These are phyloP conservation scores for Diplocarpon mali DNA, from an alignment of 2,329 filamentous ascomycete species.

Conservation along the genomic window DNA sequence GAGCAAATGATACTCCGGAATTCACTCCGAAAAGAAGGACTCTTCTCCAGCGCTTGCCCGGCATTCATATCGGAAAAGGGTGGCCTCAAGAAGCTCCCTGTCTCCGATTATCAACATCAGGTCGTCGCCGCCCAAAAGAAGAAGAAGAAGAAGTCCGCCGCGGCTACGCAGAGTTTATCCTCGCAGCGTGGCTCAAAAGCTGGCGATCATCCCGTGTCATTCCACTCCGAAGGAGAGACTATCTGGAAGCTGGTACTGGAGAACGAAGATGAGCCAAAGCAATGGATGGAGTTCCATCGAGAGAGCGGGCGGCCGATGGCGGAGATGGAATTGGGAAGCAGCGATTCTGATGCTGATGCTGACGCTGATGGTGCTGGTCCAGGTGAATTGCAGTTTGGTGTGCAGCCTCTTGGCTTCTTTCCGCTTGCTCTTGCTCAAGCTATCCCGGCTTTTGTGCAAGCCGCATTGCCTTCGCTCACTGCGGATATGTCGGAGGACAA, in stretches of 20 bases:
- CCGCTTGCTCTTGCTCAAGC: background rate
- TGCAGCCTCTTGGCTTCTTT: background rate
- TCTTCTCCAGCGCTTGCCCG: conserved; percentile 8
- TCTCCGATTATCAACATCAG: conserved; percentile 2
- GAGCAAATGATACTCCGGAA: conserved; percentile 10
- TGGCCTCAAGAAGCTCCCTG: conserved; percentile 7
- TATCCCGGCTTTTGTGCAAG: background rate
- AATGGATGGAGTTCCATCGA: conserved; percentile 16
- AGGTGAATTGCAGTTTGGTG: background rate
- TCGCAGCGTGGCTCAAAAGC: conserved; percentile 6
- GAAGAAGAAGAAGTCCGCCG: background rate
- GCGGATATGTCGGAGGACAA: too few species aligned
- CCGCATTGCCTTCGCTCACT: background rate
- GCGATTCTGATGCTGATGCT: background rate
- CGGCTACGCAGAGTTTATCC: background rate
- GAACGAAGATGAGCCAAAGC: conserved; percentile 5
- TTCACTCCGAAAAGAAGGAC: conserved; percentile 13
- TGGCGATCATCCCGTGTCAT: conserved; percentile 11
- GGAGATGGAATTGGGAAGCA: conserved; percentile 1
- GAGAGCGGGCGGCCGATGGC: background rate
- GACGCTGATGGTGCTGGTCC: too few species aligned
- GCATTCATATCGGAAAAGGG: conserved; percentile 9
- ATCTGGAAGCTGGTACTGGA: conserved; percentile 15
- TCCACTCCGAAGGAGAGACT: conserved; percentile 7
- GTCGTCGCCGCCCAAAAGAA: conserved; percentile 7